phyloP scores from a whole-genome alignment of 2,329 filamentous ascomycete species.

The Aspergillus sp. region DNA sequence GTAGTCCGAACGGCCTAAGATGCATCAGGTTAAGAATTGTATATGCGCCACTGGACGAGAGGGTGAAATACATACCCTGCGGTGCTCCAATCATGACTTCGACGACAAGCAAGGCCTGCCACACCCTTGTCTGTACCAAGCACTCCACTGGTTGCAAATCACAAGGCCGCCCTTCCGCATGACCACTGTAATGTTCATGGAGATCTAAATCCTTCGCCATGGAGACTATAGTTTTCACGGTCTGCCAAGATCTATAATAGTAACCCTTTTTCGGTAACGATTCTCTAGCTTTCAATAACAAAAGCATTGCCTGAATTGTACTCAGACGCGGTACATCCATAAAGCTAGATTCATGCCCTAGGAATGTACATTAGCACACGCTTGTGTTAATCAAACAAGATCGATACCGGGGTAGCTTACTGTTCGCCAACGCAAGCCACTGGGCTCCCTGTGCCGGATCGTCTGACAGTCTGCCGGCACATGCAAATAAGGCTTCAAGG shows the following conservation, averaged over 20 bases:
- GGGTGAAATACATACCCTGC: slow-evolving; percentile 57
- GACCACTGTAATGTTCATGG: slow-evolving; percentile 76
- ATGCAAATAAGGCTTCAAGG: slow-evolving; percentile 85
- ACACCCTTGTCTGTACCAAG: slow-evolving; percentile 74
- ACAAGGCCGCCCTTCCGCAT: slow-evolving; percentile 66
- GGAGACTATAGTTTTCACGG: slow-evolving; percentile 79
- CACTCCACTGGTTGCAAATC: slow-evolving; percentile 67
- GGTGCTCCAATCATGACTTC: slow-evolving; percentile 91
- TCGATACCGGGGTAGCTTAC: slow-evolving; percentile 45
- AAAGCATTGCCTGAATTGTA: slow-evolving; percentile 81
- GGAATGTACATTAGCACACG: slow-evolving; percentile 21
- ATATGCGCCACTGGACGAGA: not conserved
- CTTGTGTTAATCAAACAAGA: not conserved
- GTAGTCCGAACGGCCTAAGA: slow-evolving; percentile 66
- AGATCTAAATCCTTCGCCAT: slow-evolving; percentile 90
- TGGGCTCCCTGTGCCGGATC: slow-evolving; percentile 79
- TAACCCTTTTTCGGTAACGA: slow-evolving; percentile 89
- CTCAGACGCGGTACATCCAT: slow-evolving; percentile 86
- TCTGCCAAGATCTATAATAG: slow-evolving; percentile 97
- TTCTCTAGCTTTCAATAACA: slow-evolving; percentile 85
- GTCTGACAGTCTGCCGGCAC: slow-evolving; percentile 74
- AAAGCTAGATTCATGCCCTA: slow-evolving; percentile 85
- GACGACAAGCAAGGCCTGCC: slow-evolving; percentile 79
- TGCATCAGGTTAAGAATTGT: slow-evolving; percentile 10
- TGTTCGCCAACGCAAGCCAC: slow-evolving; percentile 84